Conservation (phyloP, 495 filamentous ascomycete species). For the Terfezia boudieri region DNA sequence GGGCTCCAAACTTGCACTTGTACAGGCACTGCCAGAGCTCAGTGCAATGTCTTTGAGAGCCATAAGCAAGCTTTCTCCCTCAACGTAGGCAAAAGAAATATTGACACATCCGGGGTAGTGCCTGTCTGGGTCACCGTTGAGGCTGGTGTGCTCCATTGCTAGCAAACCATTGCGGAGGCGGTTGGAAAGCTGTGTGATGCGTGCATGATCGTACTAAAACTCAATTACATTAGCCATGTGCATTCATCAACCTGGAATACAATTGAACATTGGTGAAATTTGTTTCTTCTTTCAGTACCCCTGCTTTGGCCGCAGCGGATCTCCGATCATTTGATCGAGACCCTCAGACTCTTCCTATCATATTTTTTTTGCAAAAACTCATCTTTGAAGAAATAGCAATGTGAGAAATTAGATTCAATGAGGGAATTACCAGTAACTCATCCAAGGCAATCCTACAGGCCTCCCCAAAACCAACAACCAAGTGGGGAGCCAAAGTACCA, state of each 20-base stretch:
- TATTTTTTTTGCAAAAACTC: conserved; percentile 48
- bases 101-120: conserved; percentile 97
- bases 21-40: conserved; percentile 92
- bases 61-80: conserved; percentile 95
- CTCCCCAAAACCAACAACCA: conserved; percentile 85
- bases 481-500: conserved; percentile 73
- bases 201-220: conserved; percentile 66
- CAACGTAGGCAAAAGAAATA: conserved; percentile 92
- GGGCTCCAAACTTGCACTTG: conserved; percentile 85
- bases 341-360: conserved; percentile 26
- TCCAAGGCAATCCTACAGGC: conserved; percentile 76
- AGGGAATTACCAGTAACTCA: conserved; percentile 49
- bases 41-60: conserved; percentile 93
- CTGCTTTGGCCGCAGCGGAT: conserved; percentile 3
- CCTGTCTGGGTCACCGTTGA: conserved; percentile 62
- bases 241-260: too few relatives aligned
- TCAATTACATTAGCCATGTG: background rate
- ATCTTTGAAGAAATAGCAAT: conserved; percentile 24
- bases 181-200: conserved; percentile 60
- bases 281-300: conserved; percentile 4
- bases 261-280: background rate
- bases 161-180: conserved; percentile 61
- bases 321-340: conserved; percentile 14
- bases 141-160: conserved; percentile 69
- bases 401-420: conserved; percentile 1